Evolutionary conservation across 2,329 filamentous ascomycete species (phyloP).

Genomic region (Aspergillus sp.): DNA sequence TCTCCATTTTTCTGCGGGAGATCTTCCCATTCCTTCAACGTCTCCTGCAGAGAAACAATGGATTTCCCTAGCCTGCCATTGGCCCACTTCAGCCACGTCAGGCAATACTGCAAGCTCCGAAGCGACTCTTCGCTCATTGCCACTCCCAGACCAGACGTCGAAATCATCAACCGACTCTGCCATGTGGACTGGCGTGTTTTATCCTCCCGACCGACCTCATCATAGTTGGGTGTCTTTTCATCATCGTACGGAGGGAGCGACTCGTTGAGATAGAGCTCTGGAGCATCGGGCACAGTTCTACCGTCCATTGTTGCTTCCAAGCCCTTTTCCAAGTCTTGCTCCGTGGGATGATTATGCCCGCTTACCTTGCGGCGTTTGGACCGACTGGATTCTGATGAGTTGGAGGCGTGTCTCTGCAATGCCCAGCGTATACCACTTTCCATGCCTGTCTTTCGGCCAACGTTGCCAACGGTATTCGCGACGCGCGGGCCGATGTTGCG

Average conservation of each 20-base stretch:
- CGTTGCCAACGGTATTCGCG: constrained; percentile 81
- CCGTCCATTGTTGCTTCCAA: constrained; percentile 24
- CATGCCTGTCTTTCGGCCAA: constrained; percentile 83
- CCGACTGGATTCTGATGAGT: constrained; percentile 37
- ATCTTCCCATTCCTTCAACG: constrained; percentile 79
- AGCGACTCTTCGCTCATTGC: constrained; percentile 90
- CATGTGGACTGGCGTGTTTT: constrained; percentile 56
- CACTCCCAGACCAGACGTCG: constrained; percentile 86
- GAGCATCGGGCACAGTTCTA: constrained; percentile 57
- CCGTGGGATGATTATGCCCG: constrained; percentile 35
- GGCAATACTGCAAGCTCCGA: constrained; percentile 80
- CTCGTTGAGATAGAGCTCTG: constrained; percentile 71
- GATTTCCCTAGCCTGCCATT: constrained; percentile 79
- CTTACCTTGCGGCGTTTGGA: constrained; percentile 52
- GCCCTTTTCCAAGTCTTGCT: constrained; percentile 56
- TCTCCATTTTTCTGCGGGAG: constrained; percentile 39
- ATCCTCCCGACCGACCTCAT: constrained; percentile 56
- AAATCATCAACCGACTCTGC: constrained; percentile 85
- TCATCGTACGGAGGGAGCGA: constrained; percentile 85
- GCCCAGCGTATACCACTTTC: constrained; percentile 88
- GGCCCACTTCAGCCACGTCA: constrained; percentile 78
- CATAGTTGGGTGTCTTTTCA: constrained; percentile 73
- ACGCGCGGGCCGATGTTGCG: constrained; percentile 80
- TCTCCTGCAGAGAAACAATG: constrained; percentile 72
- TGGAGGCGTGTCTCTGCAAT: constrained; percentile 55